Evolutionary conservation across 257 asterid genomes (phyloP).

Genomic region (Solanum lignicaule): DNA sequence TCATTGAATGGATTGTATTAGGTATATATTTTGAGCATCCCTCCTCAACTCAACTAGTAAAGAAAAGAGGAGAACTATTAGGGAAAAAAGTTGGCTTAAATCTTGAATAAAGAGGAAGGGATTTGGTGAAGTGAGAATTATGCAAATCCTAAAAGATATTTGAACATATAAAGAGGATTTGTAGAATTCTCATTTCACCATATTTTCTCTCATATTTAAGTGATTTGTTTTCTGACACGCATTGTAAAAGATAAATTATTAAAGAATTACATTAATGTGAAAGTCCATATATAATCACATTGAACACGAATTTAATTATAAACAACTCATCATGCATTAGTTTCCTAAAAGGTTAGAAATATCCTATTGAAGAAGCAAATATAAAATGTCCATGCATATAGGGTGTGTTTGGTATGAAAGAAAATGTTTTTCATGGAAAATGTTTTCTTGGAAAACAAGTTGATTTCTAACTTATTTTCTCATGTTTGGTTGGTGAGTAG

Average conservation of each 20-base stretch:
- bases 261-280: not conserved
- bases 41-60: not conserved
- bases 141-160: not conserved
- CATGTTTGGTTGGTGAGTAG: too few relatives aligned
- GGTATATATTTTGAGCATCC: not conserved
- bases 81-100: not conserved
- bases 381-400: not conserved
- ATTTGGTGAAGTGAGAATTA: not conserved
- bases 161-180: not conserved
- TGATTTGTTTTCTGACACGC: not conserved
- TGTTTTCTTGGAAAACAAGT: too few relatives aligned
- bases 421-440: too few relatives aligned
- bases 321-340: not conserved
- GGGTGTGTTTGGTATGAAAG: too few relatives aligned
- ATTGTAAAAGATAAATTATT: too few relatives aligned
- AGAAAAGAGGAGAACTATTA: not conserved
- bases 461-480: too few relatives aligned
- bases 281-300: too few relatives aligned
- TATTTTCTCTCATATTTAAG: not conserved
- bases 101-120: not conserved
- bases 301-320: too few relatives aligned
- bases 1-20: not conserved
- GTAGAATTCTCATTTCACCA: not conserved
- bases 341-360: not conserved
- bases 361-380: not conserved